These are phyloP conservation scores for Mucor mucedo DNA, from an alignment of 371 early-diverging fungal species.

Conservation along the genomic window DNA sequence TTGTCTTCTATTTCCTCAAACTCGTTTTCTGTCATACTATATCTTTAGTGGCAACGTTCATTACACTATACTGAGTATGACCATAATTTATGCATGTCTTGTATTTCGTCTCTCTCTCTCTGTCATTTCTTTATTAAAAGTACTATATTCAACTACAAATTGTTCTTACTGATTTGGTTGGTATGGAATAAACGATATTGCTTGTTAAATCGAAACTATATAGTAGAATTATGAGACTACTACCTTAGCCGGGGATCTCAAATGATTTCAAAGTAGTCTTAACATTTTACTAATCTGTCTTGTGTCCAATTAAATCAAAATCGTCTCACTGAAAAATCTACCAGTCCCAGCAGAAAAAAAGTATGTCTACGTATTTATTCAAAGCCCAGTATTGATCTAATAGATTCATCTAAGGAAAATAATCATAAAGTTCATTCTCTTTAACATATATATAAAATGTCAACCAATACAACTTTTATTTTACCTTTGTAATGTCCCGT, in stretches of 20 bases:
- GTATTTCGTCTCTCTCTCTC: constrained; percentile 20
- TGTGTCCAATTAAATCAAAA: too few species aligned
- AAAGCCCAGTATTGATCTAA: too few species aligned
- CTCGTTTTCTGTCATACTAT: constrained; percentile 17
- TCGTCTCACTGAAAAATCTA: too few species aligned
- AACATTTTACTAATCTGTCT: constrained; percentile 5
- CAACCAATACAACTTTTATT: too few species aligned
- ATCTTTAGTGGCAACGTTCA: constrained; percentile 16
- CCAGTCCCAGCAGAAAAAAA: too few species aligned
- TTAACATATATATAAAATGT: too few species aligned
- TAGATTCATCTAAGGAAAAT: too few species aligned
- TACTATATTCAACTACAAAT: constrained; percentile 21
- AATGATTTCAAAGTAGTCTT: constrained; percentile 9
- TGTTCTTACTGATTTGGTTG: constrained; percentile 23
- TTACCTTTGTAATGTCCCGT: too few species aligned
- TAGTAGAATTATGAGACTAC: constrained; percentile 8
- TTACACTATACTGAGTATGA: constrained; percentile 21
- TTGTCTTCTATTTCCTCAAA: constrained; percentile 23
- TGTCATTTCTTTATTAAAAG: constrained; percentile 23
- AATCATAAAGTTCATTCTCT: too few species aligned
- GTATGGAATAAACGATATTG: constrained; percentile 20
- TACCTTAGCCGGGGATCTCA: constrained; percentile 10
- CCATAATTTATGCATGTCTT: constrained; percentile 11
- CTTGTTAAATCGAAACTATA: constrained; percentile 14
- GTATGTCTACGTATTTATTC: too few species aligned